Conservation (phyloP, 176 grass and related monocot species). For the Poa pratensis region DNA sequence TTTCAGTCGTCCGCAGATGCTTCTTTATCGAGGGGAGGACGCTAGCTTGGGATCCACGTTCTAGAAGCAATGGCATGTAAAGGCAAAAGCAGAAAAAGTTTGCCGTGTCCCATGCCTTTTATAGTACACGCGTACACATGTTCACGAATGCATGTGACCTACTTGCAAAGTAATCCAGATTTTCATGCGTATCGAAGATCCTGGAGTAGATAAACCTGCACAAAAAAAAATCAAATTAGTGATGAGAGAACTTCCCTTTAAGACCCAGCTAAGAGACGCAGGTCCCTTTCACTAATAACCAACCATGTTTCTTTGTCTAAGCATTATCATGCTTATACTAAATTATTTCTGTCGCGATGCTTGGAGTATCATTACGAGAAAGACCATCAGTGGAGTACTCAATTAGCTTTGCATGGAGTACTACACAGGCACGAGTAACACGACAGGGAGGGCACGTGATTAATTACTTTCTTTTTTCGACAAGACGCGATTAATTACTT, state of each 20-base stretch:
- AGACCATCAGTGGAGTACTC: conserved; percentile 1
- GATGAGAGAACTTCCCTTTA: not conserved
- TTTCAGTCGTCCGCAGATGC: conserved; percentile 10
- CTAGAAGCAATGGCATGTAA: not conserved
- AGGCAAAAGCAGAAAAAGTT: not conserved
- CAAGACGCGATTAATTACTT: not conserved
- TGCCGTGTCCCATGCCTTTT: not conserved
- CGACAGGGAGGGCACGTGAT: not conserved
- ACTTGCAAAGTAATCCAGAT: not conserved
- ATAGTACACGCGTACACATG: not conserved
- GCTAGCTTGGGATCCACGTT: not conserved
- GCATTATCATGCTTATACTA: conserved; percentile 12
- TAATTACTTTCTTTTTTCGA: not conserved
- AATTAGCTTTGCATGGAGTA: not conserved
- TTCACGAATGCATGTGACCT: not conserved
- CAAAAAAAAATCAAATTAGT: not conserved
- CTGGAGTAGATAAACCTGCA: not conserved
- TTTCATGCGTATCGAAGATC: not conserved
- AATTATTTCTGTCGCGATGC: conserved; percentile 1
- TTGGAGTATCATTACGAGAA: conserved; percentile 10
- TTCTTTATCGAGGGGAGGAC: too few species aligned
- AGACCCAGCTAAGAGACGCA: conserved; percentile 28
- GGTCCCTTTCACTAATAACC: conserved; percentile 37
- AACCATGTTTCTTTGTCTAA: conserved; percentile 22
- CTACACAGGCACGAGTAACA: not conserved